Percentiles rank a stretch among this genome's conserved stretches.
These are phyloP conservation scores for Eimeria maxima DNA, from an alignment of 169 alveolate species.

Conservation along the genomic window DNA sequence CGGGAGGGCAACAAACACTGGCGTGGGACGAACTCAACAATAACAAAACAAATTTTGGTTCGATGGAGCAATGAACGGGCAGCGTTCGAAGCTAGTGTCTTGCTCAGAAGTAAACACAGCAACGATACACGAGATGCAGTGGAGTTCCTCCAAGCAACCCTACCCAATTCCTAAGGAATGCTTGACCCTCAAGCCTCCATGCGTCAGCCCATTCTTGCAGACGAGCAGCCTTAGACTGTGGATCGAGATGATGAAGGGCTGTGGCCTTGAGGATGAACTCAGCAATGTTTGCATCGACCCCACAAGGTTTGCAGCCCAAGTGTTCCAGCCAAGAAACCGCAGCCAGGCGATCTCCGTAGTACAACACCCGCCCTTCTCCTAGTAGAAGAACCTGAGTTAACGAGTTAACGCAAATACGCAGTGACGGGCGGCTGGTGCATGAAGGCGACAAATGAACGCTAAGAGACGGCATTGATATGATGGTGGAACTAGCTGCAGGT, in stretches of 20 bases:
- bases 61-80: not conserved
- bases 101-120: not conserved
- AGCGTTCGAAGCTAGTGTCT: not conserved
- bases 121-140: not conserved
- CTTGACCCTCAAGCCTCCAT: constrained; percentile 53
- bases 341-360: constrained; percentile 82
- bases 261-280: constrained; percentile 61
- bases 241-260: constrained; percentile 23
- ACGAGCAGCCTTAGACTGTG: constrained; percentile 32
- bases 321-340: constrained; percentile 74
- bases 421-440: not conserved
- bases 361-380: constrained; percentile 82
- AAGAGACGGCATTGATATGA: not conserved
- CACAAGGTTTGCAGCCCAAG: constrained; percentile 69
- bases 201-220: constrained; percentile 55
- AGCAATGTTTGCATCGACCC: constrained; percentile 77
- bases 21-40: not conserved
- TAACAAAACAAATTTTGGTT: not conserved
- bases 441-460: not conserved
- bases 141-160: not conserved
- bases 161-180: constrained; percentile 71
- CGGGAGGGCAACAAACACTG: not conserved
- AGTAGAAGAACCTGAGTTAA: constrained; percentile 71
- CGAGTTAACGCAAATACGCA: not conserved
- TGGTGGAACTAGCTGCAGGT: not conserved